phyloP scores from a whole-genome alignment of 225 moss, liverwort and hornwort species.

The Anthoceros angustus region DNA sequence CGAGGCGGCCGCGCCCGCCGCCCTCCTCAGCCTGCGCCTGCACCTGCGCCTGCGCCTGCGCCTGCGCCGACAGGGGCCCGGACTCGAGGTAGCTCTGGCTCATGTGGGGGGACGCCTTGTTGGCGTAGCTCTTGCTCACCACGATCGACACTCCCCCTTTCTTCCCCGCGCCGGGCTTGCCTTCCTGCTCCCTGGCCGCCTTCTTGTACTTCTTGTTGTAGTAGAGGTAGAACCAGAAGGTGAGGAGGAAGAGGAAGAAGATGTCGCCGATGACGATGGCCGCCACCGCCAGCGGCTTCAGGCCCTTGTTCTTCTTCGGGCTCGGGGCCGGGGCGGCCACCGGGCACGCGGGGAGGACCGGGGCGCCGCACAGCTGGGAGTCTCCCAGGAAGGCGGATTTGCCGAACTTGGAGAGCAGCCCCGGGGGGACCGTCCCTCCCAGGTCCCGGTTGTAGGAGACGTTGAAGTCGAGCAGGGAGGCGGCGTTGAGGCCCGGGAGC shows the following conservation, averaged over 20 bases:
- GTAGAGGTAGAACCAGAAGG: slow-evolving; percentile 11
- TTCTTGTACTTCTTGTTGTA: slow-evolving; percentile 16
- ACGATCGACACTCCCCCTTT: slow-evolving; percentile 24
- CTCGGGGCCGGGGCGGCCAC: background rate
- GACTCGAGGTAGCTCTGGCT: background rate
- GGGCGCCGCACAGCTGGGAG: background rate
- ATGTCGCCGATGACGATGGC: slow-evolving; percentile 18
- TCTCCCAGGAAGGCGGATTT: background rate
- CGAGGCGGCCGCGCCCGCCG: slow-evolving; percentile 34
- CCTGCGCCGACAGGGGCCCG: background rate
- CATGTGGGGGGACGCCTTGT: background rate
- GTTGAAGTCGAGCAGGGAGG: background rate
- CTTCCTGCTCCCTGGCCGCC: slow-evolving; percentile 1
- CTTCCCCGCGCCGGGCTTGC: slow-evolving; percentile 11
- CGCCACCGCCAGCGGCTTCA: slow-evolving; percentile 9
- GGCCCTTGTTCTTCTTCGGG: slow-evolving; percentile 6
- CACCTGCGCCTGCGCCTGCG: too few relatives aligned
- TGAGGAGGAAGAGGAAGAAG: slow-evolving; percentile 9
- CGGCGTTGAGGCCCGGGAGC: background rate
- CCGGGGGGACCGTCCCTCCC: background rate
- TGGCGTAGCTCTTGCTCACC: slow-evolving; percentile 18
- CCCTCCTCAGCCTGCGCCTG: slow-evolving; percentile 14
- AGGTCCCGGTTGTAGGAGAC: background rate
- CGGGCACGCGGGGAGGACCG: slow-evolving; percentile 2
- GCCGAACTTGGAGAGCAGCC: background rate